These are phyloP conservation scores for Cladosporium sp. DNA, from an alignment of 2,329 filamentous ascomycete genomes.

Conservation along the genomic window DNA sequence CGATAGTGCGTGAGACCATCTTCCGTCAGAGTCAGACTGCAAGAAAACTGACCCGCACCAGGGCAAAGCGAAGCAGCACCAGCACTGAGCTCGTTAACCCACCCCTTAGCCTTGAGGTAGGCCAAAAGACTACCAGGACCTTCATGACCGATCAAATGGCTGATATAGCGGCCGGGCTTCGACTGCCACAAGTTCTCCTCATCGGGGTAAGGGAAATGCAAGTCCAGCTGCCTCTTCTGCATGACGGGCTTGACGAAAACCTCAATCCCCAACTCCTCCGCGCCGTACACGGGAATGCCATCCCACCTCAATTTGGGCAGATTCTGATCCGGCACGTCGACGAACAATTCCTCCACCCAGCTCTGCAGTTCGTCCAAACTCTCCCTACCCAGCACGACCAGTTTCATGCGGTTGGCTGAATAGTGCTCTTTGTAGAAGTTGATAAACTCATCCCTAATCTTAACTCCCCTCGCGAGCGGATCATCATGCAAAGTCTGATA, in stretches of 20 bases:
- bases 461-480: conserved; percentile 73
- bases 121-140: conserved; percentile 88
- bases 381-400: conserved; percentile 81
- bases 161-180: conserved; percentile 80
- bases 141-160: conserved; percentile 87
- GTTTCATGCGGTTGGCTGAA: conserved; percentile 90
- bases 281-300: conserved; percentile 54
- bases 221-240: conserved; percentile 73
- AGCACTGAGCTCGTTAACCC: conserved; percentile 78
- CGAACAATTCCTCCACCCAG: conserved; percentile 83
- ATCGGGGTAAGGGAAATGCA: conserved; percentile 81
- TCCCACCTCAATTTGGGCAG: conserved; percentile 67
- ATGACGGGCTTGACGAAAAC: conserved; percentile 89
- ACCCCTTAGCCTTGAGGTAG: conserved; percentile 84
- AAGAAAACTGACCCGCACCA: conserved; percentile 74
- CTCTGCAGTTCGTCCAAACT: conserved; percentile 74
- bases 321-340: conserved; percentile 75
- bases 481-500: conserved; percentile 79
- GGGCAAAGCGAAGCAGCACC: conserved; percentile 73
- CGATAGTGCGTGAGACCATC: conserved; percentile 79
- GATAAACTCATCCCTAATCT: conserved; percentile 87
- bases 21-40: conserved; percentile 75
- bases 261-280: conserved; percentile 62
- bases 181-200: conserved; percentile 75
- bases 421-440: conserved; percentile 87